Conservation (phyloP, 2,329 filamentous ascomycete species). For the Sporothrix sp. region DNA sequence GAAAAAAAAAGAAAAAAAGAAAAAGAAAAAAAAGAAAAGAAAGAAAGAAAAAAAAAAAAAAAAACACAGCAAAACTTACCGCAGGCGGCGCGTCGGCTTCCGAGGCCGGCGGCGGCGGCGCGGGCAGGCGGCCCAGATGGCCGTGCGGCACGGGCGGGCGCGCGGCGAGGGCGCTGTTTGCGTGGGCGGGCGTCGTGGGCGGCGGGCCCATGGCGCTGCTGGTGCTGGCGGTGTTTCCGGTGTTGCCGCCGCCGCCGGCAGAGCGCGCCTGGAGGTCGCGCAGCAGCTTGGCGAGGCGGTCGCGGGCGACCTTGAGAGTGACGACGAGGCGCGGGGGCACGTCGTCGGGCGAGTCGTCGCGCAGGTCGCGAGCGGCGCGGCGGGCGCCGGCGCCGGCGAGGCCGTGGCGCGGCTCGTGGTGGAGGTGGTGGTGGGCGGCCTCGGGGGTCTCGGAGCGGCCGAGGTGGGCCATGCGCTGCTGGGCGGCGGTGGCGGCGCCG, state of each 20-base stretch:
- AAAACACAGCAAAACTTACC: constrained; percentile 40
- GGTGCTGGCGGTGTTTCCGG: constrained; percentile 21
- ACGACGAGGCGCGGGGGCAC: constrained; percentile 58
- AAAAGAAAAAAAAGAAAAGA: too few species aligned
- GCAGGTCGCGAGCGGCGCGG: constrained; percentile 48
- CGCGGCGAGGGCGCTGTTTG: constrained; percentile 16
- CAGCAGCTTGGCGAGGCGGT: constrained; percentile 59
- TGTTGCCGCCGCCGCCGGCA: neutral
- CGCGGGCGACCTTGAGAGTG: constrained; percentile 61
- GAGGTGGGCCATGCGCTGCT: constrained; percentile 74
- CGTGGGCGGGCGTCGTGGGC: constrained; percentile 33
- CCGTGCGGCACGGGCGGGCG: constrained; percentile 29
- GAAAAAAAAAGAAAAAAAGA: too few species aligned
- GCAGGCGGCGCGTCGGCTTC: constrained; percentile 46
- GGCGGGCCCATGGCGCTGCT: constrained; percentile 48
- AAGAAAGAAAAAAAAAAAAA: neutral
- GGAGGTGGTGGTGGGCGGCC: constrained; percentile 41
- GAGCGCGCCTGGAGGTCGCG: constrained; percentile 27
- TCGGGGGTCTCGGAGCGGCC: constrained; percentile 87
- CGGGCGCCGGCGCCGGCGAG: too few species aligned
- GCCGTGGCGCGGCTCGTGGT: constrained; percentile 64
- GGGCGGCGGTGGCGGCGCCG: constrained; percentile 75
- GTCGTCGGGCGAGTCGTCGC: constrained; percentile 41
- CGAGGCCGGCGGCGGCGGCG: constrained; percentile 50
- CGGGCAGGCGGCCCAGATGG: constrained; percentile 59